A percentile compares a stretch with the other conserved stretches of the same genome.
Conservation (phyloP, 495 filamentous ascomycete species). For the Articulospora tetracladia region DNA sequence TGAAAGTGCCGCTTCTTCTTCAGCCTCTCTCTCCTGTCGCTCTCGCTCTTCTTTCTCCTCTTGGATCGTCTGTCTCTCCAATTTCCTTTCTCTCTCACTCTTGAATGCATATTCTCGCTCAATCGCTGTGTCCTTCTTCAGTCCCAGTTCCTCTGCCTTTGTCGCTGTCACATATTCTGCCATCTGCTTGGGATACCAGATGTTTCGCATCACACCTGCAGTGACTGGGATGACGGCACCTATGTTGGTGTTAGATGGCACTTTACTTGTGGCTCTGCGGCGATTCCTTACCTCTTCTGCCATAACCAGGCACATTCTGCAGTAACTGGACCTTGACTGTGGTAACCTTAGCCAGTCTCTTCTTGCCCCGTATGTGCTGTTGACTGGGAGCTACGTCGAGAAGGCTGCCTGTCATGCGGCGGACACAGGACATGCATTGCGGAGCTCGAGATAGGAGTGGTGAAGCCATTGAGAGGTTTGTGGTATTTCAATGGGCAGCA, state of each 20-base stretch:
- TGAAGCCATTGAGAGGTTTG: slow-evolving; percentile 20
- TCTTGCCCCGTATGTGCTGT: slow-evolving; percentile 51
- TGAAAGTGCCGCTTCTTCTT: neutral
- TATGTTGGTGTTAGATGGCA: slow-evolving; percentile 19
- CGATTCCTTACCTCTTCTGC: slow-evolving; percentile 41
- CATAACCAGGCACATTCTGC: slow-evolving; percentile 48
- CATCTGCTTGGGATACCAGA: slow-evolving; percentile 47
- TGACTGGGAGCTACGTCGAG: slow-evolving; percentile 3
- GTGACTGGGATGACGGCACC: slow-evolving; percentile 51
- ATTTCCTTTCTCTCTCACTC: slow-evolving; percentile 5
- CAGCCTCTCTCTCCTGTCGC: slow-evolving; percentile 15
- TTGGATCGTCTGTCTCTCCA: neutral
- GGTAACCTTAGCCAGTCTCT: slow-evolving; percentile 44
- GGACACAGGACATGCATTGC: slow-evolving; percentile 26
- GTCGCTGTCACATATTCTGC: slow-evolving; percentile 50
- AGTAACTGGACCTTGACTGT: slow-evolving; percentile 49
- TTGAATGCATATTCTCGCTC: slow-evolving; percentile 46
- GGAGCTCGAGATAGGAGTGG: slow-evolving; percentile 21
- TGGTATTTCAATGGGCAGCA: neutral
- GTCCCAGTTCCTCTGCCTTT: slow-evolving; percentile 39
- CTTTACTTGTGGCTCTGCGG: neutral
- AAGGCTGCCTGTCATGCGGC: slow-evolving; percentile 15
- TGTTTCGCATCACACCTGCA: slow-evolving; percentile 51
- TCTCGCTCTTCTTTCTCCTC: neutral
- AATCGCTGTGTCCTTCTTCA: slow-evolving; percentile 31